Conservation (phyloP, 2,329 filamentous ascomycete species). For the Gliomastix tumulicola region DNA sequence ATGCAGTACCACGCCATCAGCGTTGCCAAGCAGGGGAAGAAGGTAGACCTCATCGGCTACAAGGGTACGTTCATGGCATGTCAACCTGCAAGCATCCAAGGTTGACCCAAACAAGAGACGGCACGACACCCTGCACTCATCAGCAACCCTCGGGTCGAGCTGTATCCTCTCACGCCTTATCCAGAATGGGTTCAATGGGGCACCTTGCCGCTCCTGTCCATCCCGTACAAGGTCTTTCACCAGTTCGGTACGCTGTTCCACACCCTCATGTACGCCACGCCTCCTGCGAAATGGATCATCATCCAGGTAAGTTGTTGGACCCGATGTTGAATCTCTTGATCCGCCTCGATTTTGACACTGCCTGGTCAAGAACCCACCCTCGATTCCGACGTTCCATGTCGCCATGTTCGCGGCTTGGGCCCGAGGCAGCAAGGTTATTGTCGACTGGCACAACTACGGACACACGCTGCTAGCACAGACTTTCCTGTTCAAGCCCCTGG, state of each 20-base stretch:
- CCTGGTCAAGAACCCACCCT: slow-evolving; percentile 71
- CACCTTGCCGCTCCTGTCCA: slow-evolving; percentile 69
- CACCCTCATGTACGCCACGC: slow-evolving; percentile 66
- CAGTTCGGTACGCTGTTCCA: slow-evolving; percentile 68
- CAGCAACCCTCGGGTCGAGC: slow-evolving; percentile 59
- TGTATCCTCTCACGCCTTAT: slow-evolving; percentile 63
- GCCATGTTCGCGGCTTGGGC: slow-evolving; percentile 66
- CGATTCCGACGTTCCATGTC: slow-evolving; percentile 81
- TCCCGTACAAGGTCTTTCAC: slow-evolving; percentile 79
- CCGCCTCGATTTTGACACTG: neutral
- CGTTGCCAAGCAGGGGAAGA: slow-evolving; percentile 72
- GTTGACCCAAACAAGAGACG: slow-evolving; percentile 49
- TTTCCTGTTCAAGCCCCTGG: slow-evolving; percentile 62
- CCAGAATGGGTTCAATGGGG: slow-evolving; percentile 62
- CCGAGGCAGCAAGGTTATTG: slow-evolving; percentile 73
- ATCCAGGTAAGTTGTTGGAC: slow-evolving; percentile 72
- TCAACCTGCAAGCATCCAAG: slow-evolving; percentile 7
- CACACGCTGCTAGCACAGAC: slow-evolving; percentile 78
- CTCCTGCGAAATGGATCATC: slow-evolving; percentile 76
- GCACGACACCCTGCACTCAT: slow-evolving; percentile 72
- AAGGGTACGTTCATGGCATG: no score
- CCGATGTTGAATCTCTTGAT: slow-evolving; percentile 5
- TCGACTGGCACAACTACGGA: slow-evolving; percentile 99
- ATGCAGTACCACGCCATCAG: slow-evolving; percentile 99
- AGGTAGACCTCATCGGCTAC: slow-evolving; percentile 84